Percentiles rank a stretch among this genome's conserved stretches.
phyloP scores from a whole-genome alignment of 2,329 filamentous ascomycete genomes.

The Capronia epimyces region DNA sequence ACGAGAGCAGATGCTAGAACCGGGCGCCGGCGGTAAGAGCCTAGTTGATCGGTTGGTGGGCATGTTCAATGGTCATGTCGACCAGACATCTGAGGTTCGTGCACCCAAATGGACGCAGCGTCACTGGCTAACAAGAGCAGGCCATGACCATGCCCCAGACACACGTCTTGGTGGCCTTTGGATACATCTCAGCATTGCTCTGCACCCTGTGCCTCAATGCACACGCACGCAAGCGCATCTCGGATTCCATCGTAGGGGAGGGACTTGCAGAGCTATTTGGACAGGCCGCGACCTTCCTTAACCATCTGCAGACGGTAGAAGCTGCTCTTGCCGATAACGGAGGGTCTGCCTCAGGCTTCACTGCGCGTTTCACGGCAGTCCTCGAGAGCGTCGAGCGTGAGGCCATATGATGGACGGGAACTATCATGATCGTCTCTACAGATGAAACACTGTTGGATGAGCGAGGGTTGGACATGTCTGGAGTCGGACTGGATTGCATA shows the following conservation, averaged over 20 bases:
- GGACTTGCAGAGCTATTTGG: slow-evolving; percentile 49
- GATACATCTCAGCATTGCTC: slow-evolving; percentile 77
- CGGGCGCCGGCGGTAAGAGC: slow-evolving; percentile 35
- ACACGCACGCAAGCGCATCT: slow-evolving; percentile 42
- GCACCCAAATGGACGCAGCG: not conserved
- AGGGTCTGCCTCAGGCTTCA: slow-evolving; percentile 16
- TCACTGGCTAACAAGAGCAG: slow-evolving; percentile 32
- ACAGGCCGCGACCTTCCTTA: slow-evolving; percentile 58
- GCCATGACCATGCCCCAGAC: slow-evolving; percentile 60
- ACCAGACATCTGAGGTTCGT: slow-evolving; percentile 63
- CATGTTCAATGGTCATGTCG: slow-evolving; percentile 63
- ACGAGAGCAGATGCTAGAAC: slow-evolving; percentile 46
- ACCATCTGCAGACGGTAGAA: slow-evolving; percentile 56
- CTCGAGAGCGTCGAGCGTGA: slow-evolving; percentile 13
- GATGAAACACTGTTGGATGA: slow-evolving; percentile 8
- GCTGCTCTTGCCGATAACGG: slow-evolving; percentile 26
- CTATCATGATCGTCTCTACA: not conserved
- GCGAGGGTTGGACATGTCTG: slow-evolving; percentile 11
- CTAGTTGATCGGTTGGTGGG: slow-evolving; percentile 57
- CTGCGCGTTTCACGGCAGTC: slow-evolving; percentile 14
- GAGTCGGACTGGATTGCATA: not conserved
- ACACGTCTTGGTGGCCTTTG: slow-evolving; percentile 74
- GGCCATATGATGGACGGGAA: not conserved
- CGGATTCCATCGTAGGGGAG: slow-evolving; percentile 41
- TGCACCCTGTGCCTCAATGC: slow-evolving; percentile 67